Percentiles rank a stretch among this genome's conserved stretches.
These are phyloP conservation scores for Notholithocarpus densiflorus DNA, from an alignment of 306 rosid genomes.

Conservation along the genomic window DNA sequence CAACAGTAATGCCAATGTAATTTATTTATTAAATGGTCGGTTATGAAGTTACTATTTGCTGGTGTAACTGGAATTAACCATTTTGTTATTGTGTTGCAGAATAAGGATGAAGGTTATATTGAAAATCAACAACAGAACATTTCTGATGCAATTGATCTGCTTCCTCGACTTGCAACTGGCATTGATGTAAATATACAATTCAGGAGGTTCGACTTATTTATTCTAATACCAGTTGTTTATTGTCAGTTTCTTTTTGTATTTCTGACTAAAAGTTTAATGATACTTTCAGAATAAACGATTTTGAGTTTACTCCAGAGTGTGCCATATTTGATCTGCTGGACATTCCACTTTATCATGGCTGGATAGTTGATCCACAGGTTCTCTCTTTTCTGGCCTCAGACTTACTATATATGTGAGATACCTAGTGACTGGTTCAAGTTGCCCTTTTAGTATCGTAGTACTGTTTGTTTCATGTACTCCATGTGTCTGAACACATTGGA, in stretches of 20 bases:
- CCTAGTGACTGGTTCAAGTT: neutral
- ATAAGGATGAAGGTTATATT: slow-evolving; percentile 83
- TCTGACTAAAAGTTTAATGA: slow-evolving; percentile 26
- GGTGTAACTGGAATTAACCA: slow-evolving; percentile 12
- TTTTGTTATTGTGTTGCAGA: slow-evolving; percentile 40
- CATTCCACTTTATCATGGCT: slow-evolving; percentile 96
- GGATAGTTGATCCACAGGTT: slow-evolving; percentile 97
- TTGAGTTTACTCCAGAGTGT: slow-evolving; percentile 96
- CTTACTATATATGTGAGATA: slow-evolving; percentile 7
- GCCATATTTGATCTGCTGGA: slow-evolving; percentile 97
- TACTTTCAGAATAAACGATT: slow-evolving; percentile 79
- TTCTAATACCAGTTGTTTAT: slow-evolving; percentile 9
- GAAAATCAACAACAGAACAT: slow-evolving; percentile 95
- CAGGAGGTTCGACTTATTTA: slow-evolving; percentile 54
- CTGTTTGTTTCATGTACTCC: neutral
- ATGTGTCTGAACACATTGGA: slow-evolving; percentile 8
- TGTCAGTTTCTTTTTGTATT: slow-evolving; percentile 20
- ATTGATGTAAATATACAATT: slow-evolving; percentile 95
- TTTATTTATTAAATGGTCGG: slow-evolving; percentile 1
- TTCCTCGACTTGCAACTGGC: slow-evolving; percentile 97
- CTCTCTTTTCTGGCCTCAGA: slow-evolving; percentile 22
- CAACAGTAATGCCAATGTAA: slow-evolving; percentile 77
- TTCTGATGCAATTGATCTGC: slow-evolving; percentile 95
- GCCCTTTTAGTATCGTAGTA: neutral
- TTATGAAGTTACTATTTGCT: slow-evolving; percentile 12